Conservation (phyloP, 805 yeast species). For the Candida michaelii region DNA sequence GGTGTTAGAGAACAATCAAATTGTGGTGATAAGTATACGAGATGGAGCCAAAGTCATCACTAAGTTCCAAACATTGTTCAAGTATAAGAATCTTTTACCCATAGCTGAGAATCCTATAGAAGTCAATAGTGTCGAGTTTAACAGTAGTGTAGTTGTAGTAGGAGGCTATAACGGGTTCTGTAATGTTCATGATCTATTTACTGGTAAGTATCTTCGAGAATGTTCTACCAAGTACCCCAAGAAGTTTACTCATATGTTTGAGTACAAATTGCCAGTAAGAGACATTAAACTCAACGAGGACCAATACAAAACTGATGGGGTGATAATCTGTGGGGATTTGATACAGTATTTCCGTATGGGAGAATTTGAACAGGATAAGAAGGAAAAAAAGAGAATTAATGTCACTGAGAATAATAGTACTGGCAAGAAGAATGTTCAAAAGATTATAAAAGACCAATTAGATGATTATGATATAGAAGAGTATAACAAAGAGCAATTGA, state of each 20-base stretch:
- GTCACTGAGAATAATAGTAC: conserved; percentile 17
- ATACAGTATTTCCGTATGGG: conserved; percentile 52
- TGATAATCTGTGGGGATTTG: conserved; percentile 40
- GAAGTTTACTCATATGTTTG: conserved; percentile 18
- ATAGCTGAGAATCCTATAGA: conserved; percentile 10
- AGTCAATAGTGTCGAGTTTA: conserved; percentile 30
- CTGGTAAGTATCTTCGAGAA: conserved; percentile 41
- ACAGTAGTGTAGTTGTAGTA: conserved; percentile 33
- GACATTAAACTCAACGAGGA: conserved; percentile 25
- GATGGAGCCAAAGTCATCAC: conserved; percentile 18
- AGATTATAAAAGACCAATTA: conserved; percentile 31
- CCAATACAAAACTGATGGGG: conserved; percentile 33
- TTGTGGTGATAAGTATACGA: conserved; percentile 45
- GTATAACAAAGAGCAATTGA: conserved; percentile 22
- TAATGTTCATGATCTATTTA: conserved; percentile 41
- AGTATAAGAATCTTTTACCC: conserved; percentile 18
- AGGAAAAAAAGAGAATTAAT: conserved; percentile 17
- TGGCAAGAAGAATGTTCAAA: conserved; percentile 19
- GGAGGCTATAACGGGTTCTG: conserved; percentile 45
- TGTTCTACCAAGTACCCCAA: conserved; percentile 31
- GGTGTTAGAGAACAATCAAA: conserved; percentile 39
- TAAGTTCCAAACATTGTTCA: conserved; percentile 23
- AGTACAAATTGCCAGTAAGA: conserved; percentile 25
- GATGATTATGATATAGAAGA: conserved; percentile 36
- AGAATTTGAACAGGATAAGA: conserved; percentile 19